Base-by-base conservation (phyloP, 495 filamentous ascomycete genomes). In the Aspergillus bridgeri region DNA sequence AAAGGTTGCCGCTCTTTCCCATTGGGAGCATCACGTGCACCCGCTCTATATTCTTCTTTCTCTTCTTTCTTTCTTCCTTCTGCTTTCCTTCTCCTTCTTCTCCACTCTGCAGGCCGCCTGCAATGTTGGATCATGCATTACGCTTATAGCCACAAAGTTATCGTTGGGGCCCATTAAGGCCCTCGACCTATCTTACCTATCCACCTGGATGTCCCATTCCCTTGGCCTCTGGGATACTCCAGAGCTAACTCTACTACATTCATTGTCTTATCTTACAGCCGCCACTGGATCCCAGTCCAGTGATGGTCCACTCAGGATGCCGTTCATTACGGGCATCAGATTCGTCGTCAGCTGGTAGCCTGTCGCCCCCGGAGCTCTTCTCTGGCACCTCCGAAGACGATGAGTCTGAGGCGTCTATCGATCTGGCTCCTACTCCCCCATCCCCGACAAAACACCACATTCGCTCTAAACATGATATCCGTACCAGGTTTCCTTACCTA, bases 251-350 rank as follows among this genome's bases (percentile, higher is more conserved):
- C 48, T 51, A 51, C 33, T 51, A 51, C 48, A 8, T 7, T 25
- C 48, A 3, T 11, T 24, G 20, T 48, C 5, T 33, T 42, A 52
- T 38, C 13, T 3, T 38, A 56, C 29, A 23, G 29, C 25, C n/a
- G 27, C 17, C 1, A n/a, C 23, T 51, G 22, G 20, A 20, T 17
- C 11, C 22, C 29, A 15, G 46, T 38, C 46, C 23, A 59, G 64
- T 33, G 24, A 69, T 71, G 66, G 51, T 64, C 57, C 48, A 65
- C 57, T 61, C 55, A 43, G 60, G 56, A 61, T 59, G 59, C 60
- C 66, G 64, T 52, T 73, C 67, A 51, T 67, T 65, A 49, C 60
- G 63, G 57, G 58, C 65, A 57, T 29, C 20, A 17, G 25, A 21
- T 24, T 50, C 19, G 8, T 42, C 24, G 18, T n/a, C 24, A 18